Conservation (phyloP, 2,329 filamentous ascomycete genomes). For the Ceratocystis eucalypticola region DNA sequence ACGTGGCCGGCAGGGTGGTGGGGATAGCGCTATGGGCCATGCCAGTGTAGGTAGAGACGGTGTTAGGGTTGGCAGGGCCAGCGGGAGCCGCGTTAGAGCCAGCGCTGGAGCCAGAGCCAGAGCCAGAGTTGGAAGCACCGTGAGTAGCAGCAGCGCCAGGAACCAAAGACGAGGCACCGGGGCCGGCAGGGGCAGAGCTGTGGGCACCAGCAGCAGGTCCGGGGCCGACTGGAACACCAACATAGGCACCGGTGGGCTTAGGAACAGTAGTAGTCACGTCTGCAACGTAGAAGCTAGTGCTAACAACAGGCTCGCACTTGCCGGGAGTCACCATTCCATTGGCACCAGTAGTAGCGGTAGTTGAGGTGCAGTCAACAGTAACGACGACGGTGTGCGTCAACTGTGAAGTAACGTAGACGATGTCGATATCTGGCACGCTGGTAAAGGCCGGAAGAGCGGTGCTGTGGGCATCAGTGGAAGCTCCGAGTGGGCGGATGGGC, state of each 20-base stretch:
- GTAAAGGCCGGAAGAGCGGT: background rate
- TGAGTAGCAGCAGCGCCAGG: conserved; percentile 1
- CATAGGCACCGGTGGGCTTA: background rate
- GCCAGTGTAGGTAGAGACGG: background rate
- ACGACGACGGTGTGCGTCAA: background rate
- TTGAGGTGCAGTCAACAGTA: conserved; percentile 8
- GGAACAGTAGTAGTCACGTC: background rate
- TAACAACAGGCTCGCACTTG: background rate
- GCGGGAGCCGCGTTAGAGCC: background rate
- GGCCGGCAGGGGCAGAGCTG: background rate
- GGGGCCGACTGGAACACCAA: background rate
- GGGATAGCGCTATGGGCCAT: background rate
- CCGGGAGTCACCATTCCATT: background rate
- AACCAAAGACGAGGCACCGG: background rate
- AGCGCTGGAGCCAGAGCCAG: background rate
- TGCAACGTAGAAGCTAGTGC: background rate
- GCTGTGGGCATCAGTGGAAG: background rate
- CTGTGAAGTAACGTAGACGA: background rate
- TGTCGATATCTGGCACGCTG: background rate
- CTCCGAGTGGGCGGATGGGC: too few relatives aligned
- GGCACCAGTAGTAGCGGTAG: background rate
- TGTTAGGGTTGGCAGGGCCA: background rate
- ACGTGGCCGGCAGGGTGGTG: background rate
- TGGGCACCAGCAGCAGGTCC: background rate
- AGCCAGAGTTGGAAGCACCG: background rate